A percentile compares a stretch with the other conserved stretches of the same genome.
phyloP scores from a whole-genome alignment of 2,329 filamentous ascomycete species.

The Grosmannia serpens region DNA sequence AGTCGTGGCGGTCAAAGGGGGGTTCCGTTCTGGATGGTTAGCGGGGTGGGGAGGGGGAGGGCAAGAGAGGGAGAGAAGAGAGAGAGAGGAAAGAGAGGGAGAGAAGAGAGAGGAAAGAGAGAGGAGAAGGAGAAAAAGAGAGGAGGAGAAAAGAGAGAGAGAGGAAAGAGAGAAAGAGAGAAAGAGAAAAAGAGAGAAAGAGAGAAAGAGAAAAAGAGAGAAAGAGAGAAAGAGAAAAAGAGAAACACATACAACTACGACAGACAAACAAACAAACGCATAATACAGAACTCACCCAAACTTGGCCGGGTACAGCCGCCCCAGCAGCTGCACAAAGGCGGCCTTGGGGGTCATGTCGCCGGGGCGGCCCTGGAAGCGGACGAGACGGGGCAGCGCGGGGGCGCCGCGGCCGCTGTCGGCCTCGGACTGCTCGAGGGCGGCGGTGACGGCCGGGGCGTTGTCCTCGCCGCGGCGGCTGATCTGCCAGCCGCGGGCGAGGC shows the following conservation, averaged over 20 bases:
- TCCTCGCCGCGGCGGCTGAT: constrained; percentile 65
- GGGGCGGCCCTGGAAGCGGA: constrained; percentile 82
- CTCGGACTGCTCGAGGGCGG: constrained; percentile 28
- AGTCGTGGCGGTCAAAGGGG: constrained; percentile 95
- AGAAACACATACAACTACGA: not conserved
- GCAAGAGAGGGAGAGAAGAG: too few relatives aligned
- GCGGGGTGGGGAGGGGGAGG: too few relatives aligned
- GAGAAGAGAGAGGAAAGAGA: too few relatives aligned
- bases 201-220: not conserved
- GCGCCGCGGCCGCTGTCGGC: constrained; percentile 34
- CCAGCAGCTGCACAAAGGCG: constrained; percentile 68
- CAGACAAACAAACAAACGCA: too few relatives aligned
- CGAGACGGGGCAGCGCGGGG: constrained; percentile 47
- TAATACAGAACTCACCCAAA: constrained; percentile 63
- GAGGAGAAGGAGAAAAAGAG: not conserved
- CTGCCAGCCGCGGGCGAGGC: constrained; percentile 60
- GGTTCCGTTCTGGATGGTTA: constrained; percentile 51
- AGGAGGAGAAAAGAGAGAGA: too few relatives aligned
- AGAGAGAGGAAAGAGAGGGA: not conserved
- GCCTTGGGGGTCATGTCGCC: constrained; percentile 88
- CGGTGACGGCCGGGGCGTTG: constrained; percentile 28
- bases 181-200: not conserved
- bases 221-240: not conserved
- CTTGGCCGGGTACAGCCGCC: constrained; percentile 64
- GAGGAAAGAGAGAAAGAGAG: not conserved